These are phyloP conservation scores for Phytophthora pluvialis DNA, from an alignment of 352 stramenopile species.

Conservation along the genomic window DNA sequence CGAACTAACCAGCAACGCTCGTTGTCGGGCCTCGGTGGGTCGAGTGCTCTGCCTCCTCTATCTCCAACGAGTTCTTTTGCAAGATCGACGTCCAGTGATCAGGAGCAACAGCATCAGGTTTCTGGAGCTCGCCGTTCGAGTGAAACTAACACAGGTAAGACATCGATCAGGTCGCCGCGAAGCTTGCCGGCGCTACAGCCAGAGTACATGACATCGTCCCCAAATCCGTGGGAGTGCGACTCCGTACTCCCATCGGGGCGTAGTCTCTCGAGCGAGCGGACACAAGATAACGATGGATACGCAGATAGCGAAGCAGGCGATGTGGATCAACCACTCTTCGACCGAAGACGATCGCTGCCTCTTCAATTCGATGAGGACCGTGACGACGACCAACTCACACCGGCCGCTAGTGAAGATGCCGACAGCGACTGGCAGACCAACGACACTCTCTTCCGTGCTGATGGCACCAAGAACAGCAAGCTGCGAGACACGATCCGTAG, in stretches of 20 bases:
- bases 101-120: slow-evolving; percentile 28
- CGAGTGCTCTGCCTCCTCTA: slow-evolving; percentile 30
- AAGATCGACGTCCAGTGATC: slow-evolving; percentile 38
- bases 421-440: slow-evolving; percentile 75
- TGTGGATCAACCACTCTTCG: slow-evolving; percentile 21
- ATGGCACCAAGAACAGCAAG: slow-evolving; percentile 87
- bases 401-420: slow-evolving; percentile 21
- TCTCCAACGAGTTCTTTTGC: slow-evolving; percentile 48
- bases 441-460: slow-evolving; percentile 85
- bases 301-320: slow-evolving; percentile 18
- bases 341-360: slow-evolving; percentile 18
- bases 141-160: slow-evolving; percentile 11
- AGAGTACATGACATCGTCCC: slow-evolving; percentile 33
- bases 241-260: slow-evolving; percentile 56
- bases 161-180: slow-evolving; percentile 9
- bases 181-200: slow-evolving; percentile 42
- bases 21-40: neutral
- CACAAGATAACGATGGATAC: slow-evolving; percentile 24
- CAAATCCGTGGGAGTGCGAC: slow-evolving; percentile 70
- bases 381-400: slow-evolving; percentile 19
- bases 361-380: slow-evolving; percentile 18
- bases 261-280: slow-evolving; percentile 56
- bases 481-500: slow-evolving; percentile 84
- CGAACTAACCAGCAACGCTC: slow-evolving; percentile 22
- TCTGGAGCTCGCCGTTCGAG: slow-evolving; percentile 7